Base-by-base conservation (phyloP, 176 grass and related monocot genomes). In the Pontederia paniculata region DNA sequence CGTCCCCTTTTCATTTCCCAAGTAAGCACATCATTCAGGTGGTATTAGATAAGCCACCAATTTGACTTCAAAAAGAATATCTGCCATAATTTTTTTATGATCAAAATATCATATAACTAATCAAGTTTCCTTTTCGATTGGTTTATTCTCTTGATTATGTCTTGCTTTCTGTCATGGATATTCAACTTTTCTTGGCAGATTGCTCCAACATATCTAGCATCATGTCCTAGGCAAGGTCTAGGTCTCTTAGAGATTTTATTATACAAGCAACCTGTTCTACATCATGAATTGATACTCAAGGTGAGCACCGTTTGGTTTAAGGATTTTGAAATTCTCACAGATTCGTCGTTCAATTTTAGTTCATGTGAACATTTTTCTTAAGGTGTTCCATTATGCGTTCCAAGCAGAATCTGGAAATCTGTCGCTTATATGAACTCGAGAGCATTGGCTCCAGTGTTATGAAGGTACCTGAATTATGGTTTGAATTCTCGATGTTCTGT, bases 361-460 rank as follows among this genome's bases (percentile, higher is more conserved):
- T 23, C 51, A 45, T 85, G 42, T 61, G 23, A 17, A 42, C 17
- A 23, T 47, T 49, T 55, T 62, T 25, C 2, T 50, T 56, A 50
- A 46, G 12, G 41, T 63, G 44, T 5, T 56, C 45, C 65, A 37
- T 10, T 71, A 65, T 72, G 11, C 44, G 69, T 47, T 79, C 17
- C 79, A 75, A 78, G 46, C 81, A 97, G 91, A 87, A 77, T 79
- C 77, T 97, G 60, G 91, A 97, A 77, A 83, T 97, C 58, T 90
- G 91, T 17, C 86, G 81, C 60, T 62, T 84, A 59, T 97, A 84
- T 72, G 86, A 97, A 43, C 74, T 97, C 48, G 79, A 79, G 44
- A 84, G 79, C 78, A 85, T 90, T 71, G 81, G 86, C 57, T 66
- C 71, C 65, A 75, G 66, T 42, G 63, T 97, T 58, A 90, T 97